phyloP scores from a whole-genome alignment of 331 rosid species.

The Arachis monticola region DNA sequence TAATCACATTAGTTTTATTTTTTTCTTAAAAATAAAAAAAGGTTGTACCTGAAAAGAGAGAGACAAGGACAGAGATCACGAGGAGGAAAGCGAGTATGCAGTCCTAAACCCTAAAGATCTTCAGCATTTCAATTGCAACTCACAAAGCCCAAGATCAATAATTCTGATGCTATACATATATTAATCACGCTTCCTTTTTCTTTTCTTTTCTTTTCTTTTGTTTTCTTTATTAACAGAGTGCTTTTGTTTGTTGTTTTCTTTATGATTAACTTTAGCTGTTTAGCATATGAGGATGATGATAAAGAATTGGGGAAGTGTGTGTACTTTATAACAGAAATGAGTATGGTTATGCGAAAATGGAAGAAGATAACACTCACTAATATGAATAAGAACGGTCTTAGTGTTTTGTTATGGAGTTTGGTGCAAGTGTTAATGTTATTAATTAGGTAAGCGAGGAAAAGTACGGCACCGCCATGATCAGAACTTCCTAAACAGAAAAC shows the following conservation, averaged over 20 bases:
- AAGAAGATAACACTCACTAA: background rate
- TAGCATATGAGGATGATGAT: conserved; percentile 30
- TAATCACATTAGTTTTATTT: background rate
- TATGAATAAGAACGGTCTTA: too few species aligned
- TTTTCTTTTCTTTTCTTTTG: background rate
- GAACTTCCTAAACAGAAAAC: too few species aligned
- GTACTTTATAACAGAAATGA: background rate
- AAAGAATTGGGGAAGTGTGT: conserved; percentile 10
- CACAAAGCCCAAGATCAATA: conserved; percentile 24
- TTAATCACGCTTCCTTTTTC: background rate
- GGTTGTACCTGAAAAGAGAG: conserved; percentile 36
- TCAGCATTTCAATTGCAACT: conserved; percentile 48
- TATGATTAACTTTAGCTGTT: conserved; percentile 31
- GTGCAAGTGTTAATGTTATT: too few species aligned
- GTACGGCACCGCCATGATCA: too few species aligned
- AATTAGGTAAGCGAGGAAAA: too few species aligned
- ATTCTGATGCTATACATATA: background rate
- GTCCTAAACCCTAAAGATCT: conserved; percentile 50
- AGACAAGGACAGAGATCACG: conserved; percentile 36
- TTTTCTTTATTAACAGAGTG: background rate
- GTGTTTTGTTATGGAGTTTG: too few species aligned
- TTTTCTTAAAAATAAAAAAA: background rate
- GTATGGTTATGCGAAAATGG: too few species aligned
- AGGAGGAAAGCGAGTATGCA: conserved; percentile 40
- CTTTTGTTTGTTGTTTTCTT: conserved; percentile 10